Evolutionary conservation across 2,329 filamentous ascomycete species (phyloP), one percentile per base, ranked within the genome.

Genomic region (Curvularia verruculosa): DNA sequence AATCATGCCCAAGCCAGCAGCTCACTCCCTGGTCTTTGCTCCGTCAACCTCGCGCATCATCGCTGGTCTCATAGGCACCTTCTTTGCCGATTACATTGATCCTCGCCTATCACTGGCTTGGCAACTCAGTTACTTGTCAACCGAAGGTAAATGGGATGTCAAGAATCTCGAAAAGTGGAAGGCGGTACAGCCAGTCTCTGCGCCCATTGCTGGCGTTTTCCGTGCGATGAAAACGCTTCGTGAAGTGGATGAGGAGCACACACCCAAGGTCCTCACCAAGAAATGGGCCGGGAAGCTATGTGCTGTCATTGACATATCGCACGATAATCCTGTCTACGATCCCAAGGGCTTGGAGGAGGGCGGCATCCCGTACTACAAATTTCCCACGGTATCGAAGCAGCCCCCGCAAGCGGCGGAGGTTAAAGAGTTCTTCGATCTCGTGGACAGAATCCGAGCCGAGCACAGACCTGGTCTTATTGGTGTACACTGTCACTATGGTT

Each of bases 161-260:
- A 98, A 98, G 79, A 98, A 98, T 70, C 82, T 97, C 10, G 87
- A 85, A 57, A 98, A 98, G 73, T 98, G 94, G 94, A 85, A 91
- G 74, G 87, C 86, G 18, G 89, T 96, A 0, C 77, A 81, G 1
- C 90, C 92, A 0, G 90, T 96, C 1, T 96, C 91, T 0, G 83
- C 84, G 1, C 87, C 89, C 3, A 95, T 98, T 58, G 90, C 85
- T 0, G 86, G 86, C 13, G 81, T 92, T 4, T 97, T 97, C 73
- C 87, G 91, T 24, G 93, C 92, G 2, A 89, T 97, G 84, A 97
- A 98, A 78, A 98, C 95, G 0, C 83, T 98, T 19, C 87, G 94
- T 31, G 92, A 97, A 75, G 90, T 92, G 1, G 94, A 98, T 69
- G 87, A 92, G 26, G 80, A 84, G 34, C 94, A 98, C 75, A 90